Conservation (phyloP, 306 rosid genomes). For the Quercus berberidifolia region DNA sequence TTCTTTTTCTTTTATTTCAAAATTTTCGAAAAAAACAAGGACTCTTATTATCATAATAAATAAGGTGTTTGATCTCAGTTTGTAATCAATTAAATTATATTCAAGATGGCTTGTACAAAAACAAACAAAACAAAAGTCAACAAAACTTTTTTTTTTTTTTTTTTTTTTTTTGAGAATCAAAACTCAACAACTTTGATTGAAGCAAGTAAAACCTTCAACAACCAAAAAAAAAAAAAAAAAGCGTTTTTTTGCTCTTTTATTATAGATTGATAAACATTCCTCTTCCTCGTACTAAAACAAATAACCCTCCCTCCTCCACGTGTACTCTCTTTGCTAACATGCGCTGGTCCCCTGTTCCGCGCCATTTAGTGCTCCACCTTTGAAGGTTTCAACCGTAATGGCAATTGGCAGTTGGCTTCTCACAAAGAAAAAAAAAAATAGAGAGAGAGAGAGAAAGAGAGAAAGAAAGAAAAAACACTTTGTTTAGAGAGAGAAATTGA, state of each 20-base stretch:
- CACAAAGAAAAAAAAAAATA: not conserved
- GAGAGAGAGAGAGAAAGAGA: not conserved
- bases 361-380: conserved; percentile 29
- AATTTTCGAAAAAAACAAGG: no score
- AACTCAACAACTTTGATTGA: no score
- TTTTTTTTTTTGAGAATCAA: no score
- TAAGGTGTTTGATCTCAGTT: no score
- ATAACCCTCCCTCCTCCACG: not conserved
- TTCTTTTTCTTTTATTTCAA: no score
- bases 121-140: no score
- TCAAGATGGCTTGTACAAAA: no score
- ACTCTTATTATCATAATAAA: no score
- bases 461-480: not conserved
- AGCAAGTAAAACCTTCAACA: no score
- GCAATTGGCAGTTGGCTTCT: conserved; percentile 26
- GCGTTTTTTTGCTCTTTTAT: not conserved
- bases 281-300: not conserved
- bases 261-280: not conserved
- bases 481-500: not conserved
- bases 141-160: no score
- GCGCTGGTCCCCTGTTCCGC: conserved; percentile 32
- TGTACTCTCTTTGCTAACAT: conserved; percentile 15
- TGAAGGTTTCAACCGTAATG: conserved; percentile 63
- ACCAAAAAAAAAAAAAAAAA: no score
- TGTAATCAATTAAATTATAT: no score